Evolutionary conservation across 345 rosid species (phyloP).

Genomic region (Mercurialis annua): DNA sequence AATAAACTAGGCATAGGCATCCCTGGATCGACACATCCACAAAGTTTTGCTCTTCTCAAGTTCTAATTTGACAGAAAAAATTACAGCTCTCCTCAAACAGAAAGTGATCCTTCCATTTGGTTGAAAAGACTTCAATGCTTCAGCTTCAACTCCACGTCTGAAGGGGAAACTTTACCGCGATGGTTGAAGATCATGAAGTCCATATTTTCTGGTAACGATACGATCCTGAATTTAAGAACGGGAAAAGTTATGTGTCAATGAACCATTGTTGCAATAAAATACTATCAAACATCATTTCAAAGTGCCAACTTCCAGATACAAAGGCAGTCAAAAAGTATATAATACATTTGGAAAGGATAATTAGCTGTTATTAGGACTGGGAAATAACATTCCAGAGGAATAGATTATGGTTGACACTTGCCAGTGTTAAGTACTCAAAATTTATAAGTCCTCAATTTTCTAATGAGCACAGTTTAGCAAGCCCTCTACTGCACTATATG

Average conservation of each 20-base stretch:
- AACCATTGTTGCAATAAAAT: background rate
- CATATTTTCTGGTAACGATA: constrained; percentile 69
- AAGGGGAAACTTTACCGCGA: constrained; percentile 52
- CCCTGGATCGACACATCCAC: background rate
- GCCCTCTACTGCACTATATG: background rate
- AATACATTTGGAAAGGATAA: background rate
- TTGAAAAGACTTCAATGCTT: constrained; percentile 30
- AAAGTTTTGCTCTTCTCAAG: background rate
- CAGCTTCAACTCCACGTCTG: constrained; percentile 48
- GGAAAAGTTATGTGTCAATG: background rate
- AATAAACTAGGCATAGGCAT: background rate
- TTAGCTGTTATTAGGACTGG: background rate
- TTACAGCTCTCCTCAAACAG: background rate
- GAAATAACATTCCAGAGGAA: background rate
- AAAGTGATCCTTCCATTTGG: background rate
- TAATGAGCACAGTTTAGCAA: background rate
- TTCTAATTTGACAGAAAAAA: background rate
- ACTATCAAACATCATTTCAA: background rate
- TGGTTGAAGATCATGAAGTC: constrained; percentile 94
- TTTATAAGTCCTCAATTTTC: background rate
- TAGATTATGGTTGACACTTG: background rate
- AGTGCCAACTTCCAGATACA: background rate
- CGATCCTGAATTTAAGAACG: constrained; percentile 55
- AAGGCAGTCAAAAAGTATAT: background rate
- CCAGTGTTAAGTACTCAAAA: background rate